Base-by-base conservation (phyloP, 2,329 filamentous ascomycete species). In the Botrytis cinerea region DNA sequence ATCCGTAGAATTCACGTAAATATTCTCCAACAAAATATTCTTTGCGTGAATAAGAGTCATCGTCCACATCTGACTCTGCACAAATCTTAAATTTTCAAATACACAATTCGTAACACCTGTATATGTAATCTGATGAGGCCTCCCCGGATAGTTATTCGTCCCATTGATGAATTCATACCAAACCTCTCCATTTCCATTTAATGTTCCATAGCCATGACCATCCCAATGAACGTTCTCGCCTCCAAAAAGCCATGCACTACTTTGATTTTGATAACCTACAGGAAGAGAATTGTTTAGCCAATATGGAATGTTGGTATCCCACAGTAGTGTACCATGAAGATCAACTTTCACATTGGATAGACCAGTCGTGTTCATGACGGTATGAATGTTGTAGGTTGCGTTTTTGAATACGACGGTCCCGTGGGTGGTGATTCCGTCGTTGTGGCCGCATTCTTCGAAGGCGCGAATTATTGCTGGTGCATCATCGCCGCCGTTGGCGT, bases 11-110 rank as follows among this genome's bases (percentile, higher is more conserved):
- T 88, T 89, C 72, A 88, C 83, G 75, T 85, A 83, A 45, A 89
- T 87, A 73, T 86, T 82, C 67, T 86, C 82, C 12, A 89, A 81
- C 1, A 86, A 80, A 1, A 86, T 80, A 70, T 86, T 80, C 16
- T 84, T 75, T 2, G 85, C 86, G 78, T 86, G 51, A 28, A 74
- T 72, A 14, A 76, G 7, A 4, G 74, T 72, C 83, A 89, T 86
- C 0, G 86, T 86, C 85, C 88, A 90, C 88, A 90, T 90, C 80
- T 90, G 88, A 74, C 84, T 87, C 74, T 87, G 84, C 12, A 90
- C 80, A 75, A 88, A 89, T 3, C 82, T 82, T 25, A 89, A 74
- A 4, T 86, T 83, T 54, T 82, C 80, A 20, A 89, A 81, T 5
- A 85, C 78, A 0, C 85, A 85, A 77, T 89, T 85, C 5, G 87